Conservation (phyloP, 805 yeast genomes). For the Saturnispora dispora region DNA sequence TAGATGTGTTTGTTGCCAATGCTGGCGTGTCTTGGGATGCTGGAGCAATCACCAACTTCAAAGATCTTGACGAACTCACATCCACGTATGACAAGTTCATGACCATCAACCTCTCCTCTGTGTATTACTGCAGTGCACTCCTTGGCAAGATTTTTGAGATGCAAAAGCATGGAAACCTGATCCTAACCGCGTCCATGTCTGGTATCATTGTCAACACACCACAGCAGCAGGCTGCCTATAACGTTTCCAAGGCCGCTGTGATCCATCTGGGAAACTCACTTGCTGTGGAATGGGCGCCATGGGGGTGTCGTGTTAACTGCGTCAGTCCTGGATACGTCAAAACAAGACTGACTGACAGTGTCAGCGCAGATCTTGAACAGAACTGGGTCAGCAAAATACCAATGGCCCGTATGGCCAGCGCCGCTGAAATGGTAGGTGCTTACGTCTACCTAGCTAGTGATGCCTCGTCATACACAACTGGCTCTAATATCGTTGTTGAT, state of each 20-base stretch:
- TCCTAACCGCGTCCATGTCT: slow-evolving; percentile 84
- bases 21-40: slow-evolving; percentile 69
- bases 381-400: slow-evolving; percentile 50
- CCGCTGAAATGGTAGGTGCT: slow-evolving; percentile 72
- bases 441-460: slow-evolving; percentile 72
- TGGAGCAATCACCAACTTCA: slow-evolving; percentile 42
- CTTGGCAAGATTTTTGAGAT: slow-evolving; percentile 64
- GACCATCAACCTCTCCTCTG: slow-evolving; percentile 70
- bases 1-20: slow-evolving; percentile 35
- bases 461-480: slow-evolving; percentile 74
- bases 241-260: slow-evolving; percentile 80
- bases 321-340: slow-evolving; percentile 82
- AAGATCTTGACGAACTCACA: slow-evolving; percentile 34
- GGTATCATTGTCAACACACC: slow-evolving; percentile 84
- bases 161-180: slow-evolving; percentile 69
- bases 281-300: slow-evolving; percentile 84
- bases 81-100: slow-evolving; percentile 64
- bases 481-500: slow-evolving; percentile 67
- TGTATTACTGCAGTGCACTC: slow-evolving; percentile 68
- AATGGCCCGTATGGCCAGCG: slow-evolving; percentile 65
- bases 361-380: slow-evolving; percentile 35
- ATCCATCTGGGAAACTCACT: slow-evolving; percentile 66
- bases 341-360: slow-evolving; percentile 52
- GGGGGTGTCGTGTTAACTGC: slow-evolving; percentile 77
- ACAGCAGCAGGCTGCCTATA: slow-evolving; percentile 78